phyloP scores from a whole-genome alignment of 2,329 filamentous ascomycete genomes.

The Albifimbria verrucaria region DNA sequence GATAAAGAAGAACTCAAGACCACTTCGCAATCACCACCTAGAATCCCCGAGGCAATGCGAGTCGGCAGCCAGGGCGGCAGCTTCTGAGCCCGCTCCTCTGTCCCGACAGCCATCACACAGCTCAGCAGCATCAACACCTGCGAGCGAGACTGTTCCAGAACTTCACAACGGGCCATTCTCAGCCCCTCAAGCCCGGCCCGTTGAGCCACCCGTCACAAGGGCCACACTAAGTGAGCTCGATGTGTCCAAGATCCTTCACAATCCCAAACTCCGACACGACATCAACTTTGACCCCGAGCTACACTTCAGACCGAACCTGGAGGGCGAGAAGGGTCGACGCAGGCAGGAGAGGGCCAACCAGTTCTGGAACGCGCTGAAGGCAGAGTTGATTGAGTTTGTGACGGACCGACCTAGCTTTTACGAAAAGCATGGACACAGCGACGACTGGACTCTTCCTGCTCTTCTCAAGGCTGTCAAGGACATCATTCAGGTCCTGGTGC shows the following conservation, averaged over 20 bases:
- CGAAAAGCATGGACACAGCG: constrained; percentile 42
- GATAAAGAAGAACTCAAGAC: constrained; percentile 30
- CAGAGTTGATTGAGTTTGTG: constrained; percentile 53
- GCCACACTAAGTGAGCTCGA: constrained; percentile 85
- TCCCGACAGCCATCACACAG: constrained; percentile 32
- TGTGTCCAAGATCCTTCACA: constrained; percentile 75
- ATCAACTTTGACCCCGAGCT: constrained; percentile 94
- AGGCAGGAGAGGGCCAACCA: constrained; percentile 74
- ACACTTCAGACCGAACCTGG: constrained; percentile 86
- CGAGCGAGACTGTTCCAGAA: constrained; percentile 13
- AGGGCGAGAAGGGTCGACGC: constrained; percentile 78
- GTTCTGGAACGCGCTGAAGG: constrained; percentile 72
- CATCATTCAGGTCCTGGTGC: constrained; percentile 85
- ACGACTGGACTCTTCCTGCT: constrained; percentile 66
- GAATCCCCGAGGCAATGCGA: constrained; percentile 35
- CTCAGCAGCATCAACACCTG: constrained; percentile 27
- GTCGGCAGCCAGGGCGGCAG: constrained; percentile 24
- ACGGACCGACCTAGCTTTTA: constrained; percentile 48
- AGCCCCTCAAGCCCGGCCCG: constrained; percentile 19
- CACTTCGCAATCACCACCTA: constrained; percentile 31
- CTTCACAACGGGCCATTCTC: constrained; percentile 14
- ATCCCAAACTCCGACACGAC: constrained; percentile 80
- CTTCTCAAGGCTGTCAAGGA: constrained; percentile 81
- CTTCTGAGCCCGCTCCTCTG: constrained; percentile 24
- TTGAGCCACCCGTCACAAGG: constrained; percentile 80